These are phyloP conservation scores for Hymenoscyphus salicellus DNA, from an alignment of 2,329 filamentous ascomycete genomes.

Conservation along the genomic window DNA sequence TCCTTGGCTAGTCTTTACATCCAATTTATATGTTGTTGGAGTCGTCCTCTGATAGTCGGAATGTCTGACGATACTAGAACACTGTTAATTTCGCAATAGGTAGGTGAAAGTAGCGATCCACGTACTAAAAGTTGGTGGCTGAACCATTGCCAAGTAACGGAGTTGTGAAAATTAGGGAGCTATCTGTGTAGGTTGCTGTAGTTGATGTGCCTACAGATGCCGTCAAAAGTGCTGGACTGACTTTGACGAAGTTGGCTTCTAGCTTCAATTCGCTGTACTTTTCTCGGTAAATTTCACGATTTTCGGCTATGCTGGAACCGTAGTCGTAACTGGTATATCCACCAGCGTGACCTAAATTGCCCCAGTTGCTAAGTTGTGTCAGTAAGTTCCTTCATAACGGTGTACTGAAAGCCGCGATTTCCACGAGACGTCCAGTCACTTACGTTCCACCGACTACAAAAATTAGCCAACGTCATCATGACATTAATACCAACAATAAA, in stretches of 20 bases:
- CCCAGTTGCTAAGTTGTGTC: constrained; percentile 59
- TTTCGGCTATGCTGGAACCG: constrained; percentile 63
- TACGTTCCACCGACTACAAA: constrained; percentile 62
- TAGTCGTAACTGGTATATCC: constrained; percentile 60
- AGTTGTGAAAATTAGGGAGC: constrained; percentile 50
- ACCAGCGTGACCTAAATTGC: constrained; percentile 67
- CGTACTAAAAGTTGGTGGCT: constrained; percentile 55
- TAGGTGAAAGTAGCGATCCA: not conserved
- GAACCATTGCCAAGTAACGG: constrained; percentile 55
- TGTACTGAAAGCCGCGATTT: not conserved
- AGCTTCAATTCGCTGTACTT: constrained; percentile 81
- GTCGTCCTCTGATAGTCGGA: constrained; percentile 58
- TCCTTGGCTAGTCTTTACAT: constrained; percentile 57
- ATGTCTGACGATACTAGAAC: constrained; percentile 54
- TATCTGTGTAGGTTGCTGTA: constrained; percentile 49
- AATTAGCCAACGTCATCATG: constrained; percentile 46
- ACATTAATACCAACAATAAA: not conserved
- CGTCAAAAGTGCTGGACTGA: constrained; percentile 66
- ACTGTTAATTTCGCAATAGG: not conserved
- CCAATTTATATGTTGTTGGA: constrained; percentile 61
- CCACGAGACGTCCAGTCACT: not conserved
- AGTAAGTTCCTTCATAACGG: not conserved
- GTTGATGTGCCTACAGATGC: constrained; percentile 51
- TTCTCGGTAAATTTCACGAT: constrained; percentile 64
- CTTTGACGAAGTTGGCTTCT: constrained; percentile 70